Percentiles rank a stretch among this genome's conserved stretches.
These are phyloP conservation scores for Trichoderma breve DNA, from an alignment of 2,329 filamentous ascomycete genomes.

Conservation along the genomic window DNA sequence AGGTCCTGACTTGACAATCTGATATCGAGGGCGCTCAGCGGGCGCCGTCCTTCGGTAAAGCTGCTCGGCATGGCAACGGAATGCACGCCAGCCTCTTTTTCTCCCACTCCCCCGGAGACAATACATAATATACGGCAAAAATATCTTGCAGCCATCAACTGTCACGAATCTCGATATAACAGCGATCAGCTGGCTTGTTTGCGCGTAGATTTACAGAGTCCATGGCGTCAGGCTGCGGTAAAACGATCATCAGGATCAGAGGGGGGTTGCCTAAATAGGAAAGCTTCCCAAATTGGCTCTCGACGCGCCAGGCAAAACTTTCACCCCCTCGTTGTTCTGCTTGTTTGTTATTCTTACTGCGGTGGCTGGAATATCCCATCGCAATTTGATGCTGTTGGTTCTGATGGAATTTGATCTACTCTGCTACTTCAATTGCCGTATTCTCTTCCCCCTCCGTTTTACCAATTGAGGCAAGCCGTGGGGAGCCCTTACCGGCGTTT, in stretches of 20 bases:
- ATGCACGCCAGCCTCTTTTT: not conserved
- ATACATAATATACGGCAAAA: not conserved
- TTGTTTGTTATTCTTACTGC: not conserved
- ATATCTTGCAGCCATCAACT: not conserved
- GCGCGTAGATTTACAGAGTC: not conserved
- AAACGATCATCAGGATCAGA: not conserved
- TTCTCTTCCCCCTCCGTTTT: not conserved
- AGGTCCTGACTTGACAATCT: not conserved
- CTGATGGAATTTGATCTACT: not conserved
- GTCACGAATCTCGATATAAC: not conserved
- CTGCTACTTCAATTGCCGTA: not conserved
- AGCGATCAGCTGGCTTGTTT: not conserved
- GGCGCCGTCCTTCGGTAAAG: not conserved
- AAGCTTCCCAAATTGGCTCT: not conserved
- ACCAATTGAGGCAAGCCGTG: not conserved
- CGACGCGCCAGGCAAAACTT: not conserved
- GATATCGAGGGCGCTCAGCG: not conserved
- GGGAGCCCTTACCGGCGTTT: not conserved
- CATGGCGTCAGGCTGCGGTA: not conserved
- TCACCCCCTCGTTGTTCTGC: not conserved
- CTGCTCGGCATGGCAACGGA: not conserved
- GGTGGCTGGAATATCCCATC: not conserved
- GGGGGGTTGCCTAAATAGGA: not conserved
- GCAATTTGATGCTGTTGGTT: not conserved
- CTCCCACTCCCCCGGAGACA: not conserved